Base-by-base conservation (phyloP, 2,329 filamentous ascomycete genomes). In the Orbilia quercus region DNA sequence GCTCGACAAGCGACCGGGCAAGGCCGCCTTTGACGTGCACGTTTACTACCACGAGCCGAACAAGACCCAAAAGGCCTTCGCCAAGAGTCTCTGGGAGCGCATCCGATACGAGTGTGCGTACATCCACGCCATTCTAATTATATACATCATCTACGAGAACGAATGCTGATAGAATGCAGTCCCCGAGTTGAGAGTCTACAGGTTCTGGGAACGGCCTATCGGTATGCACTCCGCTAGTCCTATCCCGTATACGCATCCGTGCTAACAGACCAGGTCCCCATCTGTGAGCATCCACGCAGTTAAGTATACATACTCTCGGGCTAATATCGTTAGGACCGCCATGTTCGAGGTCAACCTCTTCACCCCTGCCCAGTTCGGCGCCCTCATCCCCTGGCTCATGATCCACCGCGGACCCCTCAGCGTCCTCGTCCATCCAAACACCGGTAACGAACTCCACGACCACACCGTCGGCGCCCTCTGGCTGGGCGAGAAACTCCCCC, bases 271-370 rank as follows among this genome's bases (percentile, higher is more conserved):
- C 36, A 73, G 69, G 69, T 14, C 69, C 69, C 9, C 69, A 73
- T 51, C 31, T 73, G 67, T 72, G 65, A 59, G 67, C 44, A 22
- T 38, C 12, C 14, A 22, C 18, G 28, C 40, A n/a, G 53, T 40
- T 54, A 12, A 6, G 25, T 7, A 23, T 7, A 20, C 3, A 40
- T 31, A 44, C 36, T 12, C 23, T 36, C 7, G n/a, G n/a, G n/a
- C n/a, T n/a, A n/a, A n/a, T n/a, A n/a, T n/a, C n/a, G 36, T 16
- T 42, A 72, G 67, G 40, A 66, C 92, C 0, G 90, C 88, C 58
- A 96, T 96, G 92, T 96, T 96, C 78, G 93, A 97, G 81, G 23
- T 96, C 48, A 96, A 96, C 77, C 48, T 96, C 18, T 91, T 94
- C 80, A 92, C 89, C 0, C 93, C 92, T 0, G 88, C 87, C 1